These are phyloP conservation scores for Fusarium pseudonygamai DNA, from an alignment of 2,329 filamentous ascomycete genomes.

Conservation along the genomic window DNA sequence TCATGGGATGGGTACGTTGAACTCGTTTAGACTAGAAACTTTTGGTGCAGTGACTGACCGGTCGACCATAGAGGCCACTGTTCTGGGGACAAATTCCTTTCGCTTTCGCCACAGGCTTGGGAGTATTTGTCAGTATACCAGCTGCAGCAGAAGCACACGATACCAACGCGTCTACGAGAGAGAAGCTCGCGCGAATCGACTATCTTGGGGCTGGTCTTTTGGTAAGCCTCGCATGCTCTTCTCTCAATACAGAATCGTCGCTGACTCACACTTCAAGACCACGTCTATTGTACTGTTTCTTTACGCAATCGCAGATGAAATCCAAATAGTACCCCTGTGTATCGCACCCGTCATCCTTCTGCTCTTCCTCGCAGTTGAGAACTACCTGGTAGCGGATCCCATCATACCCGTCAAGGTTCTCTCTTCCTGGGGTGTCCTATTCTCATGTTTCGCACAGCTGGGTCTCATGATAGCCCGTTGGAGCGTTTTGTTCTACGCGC, in stretches of 20 bases:
- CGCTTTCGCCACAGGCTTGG: slow-evolving; percentile 67
- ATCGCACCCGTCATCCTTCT: slow-evolving; percentile 63
- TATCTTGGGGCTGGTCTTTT: slow-evolving; percentile 77
- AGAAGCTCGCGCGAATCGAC: slow-evolving; percentile 74
- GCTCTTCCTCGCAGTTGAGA: slow-evolving; percentile 71
- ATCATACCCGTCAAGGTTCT: slow-evolving; percentile 79
- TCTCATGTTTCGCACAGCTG: slow-evolving; percentile 79
- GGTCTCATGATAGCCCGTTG: slow-evolving; percentile 85
- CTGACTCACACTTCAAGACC: slow-evolving; percentile 53
- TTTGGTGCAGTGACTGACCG: slow-evolving; percentile 2
- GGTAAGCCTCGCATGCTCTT: slow-evolving; percentile 52
- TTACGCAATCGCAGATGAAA: slow-evolving; percentile 71
- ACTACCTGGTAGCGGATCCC: slow-evolving; percentile 70
- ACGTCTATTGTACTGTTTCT: slow-evolving; percentile 76
- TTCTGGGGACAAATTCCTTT: slow-evolving; percentile 79
- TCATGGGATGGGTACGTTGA: slow-evolving; percentile 73
- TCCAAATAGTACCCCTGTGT: slow-evolving; percentile 68
- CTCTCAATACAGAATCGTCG: neutral
- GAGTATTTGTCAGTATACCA: slow-evolving; percentile 74
- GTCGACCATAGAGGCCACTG: slow-evolving; percentile 65
- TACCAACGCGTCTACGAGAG: slow-evolving; percentile 46
- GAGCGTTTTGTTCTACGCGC: slow-evolving; percentile 82
- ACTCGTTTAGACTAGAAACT: neutral
- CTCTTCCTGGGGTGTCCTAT: slow-evolving; percentile 72
- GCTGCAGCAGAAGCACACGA: slow-evolving; percentile 16